Percentiles rank a stretch among this genome's conserved stretches.
These are phyloP conservation scores for Linnemannia zychae DNA, from an alignment of 192 early-diverging fungal genomes.

Conservation along the genomic window DNA sequence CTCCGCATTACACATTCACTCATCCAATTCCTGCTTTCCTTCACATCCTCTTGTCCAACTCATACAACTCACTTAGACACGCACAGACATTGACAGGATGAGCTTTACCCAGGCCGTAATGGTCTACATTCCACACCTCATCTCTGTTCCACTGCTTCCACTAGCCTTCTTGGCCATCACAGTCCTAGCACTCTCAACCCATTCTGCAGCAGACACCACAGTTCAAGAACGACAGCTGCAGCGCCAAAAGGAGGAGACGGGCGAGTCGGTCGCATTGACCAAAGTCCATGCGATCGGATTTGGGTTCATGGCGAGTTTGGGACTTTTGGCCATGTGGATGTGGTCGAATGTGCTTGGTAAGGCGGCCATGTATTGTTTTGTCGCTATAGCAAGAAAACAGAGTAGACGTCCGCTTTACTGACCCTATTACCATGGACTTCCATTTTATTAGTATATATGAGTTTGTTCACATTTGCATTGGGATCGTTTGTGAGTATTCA, in stretches of 20 bases:
- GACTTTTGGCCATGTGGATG: slow-evolving; percentile 56
- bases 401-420: background rate
- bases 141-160: slow-evolving; percentile 39
- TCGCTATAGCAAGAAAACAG: background rate
- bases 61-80: too few species aligned
- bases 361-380: background rate
- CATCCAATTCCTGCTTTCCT: too few species aligned
- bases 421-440: background rate
- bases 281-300: slow-evolving; percentile 54
- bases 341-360: slow-evolving; percentile 56
- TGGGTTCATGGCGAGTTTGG: slow-evolving; percentile 53
- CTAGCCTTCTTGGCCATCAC: slow-evolving; percentile 31
- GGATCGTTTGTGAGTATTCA: slow-evolving; percentile 59
- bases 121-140: slow-evolving; percentile 26
- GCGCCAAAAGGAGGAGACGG: slow-evolving; percentile 44
- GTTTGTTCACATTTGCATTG: slow-evolving; percentile 48
- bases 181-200: slow-evolving; percentile 41
- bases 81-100: slow-evolving; percentile 15
- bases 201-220: slow-evolving; percentile 48
- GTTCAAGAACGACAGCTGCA: slow-evolving; percentile 44
- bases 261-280: slow-evolving; percentile 40
- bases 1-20: too few species aligned
- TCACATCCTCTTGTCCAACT: too few species aligned
- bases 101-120: slow-evolving; percentile 14
- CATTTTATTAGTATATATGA: slow-evolving; percentile 40